Conservation (phyloP, 2,329 filamentous ascomycete species). For the Dendrostoma leiphaemia region DNA sequence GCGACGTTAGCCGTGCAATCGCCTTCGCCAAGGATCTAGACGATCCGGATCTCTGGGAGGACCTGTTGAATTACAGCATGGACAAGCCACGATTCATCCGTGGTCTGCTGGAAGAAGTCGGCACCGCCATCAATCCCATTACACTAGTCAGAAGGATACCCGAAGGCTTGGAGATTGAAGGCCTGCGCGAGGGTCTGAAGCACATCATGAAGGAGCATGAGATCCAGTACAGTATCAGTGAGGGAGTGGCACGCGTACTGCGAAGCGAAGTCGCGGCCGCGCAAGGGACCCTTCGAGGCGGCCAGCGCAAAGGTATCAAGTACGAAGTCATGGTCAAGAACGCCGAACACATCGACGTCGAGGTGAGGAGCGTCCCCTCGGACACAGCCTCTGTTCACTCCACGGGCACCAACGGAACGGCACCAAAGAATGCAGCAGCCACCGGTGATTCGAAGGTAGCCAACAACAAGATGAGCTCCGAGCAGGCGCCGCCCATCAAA, state of each 20-base stretch:
- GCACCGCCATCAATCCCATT: conserved; percentile 90
- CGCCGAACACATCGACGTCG: conserved; percentile 41
- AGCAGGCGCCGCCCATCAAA: conserved; percentile 26
- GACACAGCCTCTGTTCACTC: conserved; percentile 19
- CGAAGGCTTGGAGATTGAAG: conserved; percentile 88
- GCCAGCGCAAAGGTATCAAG: conserved; percentile 82
- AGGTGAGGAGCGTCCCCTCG: conserved; percentile 37
- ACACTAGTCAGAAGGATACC: conserved; percentile 87
- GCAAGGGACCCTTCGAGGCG: conserved; percentile 76
- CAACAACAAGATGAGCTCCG: background rate
- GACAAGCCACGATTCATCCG: conserved; percentile 95
- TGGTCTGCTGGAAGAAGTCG: conserved; percentile 87
- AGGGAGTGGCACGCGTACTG: conserved; percentile 83
- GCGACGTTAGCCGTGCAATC: conserved; percentile 89
- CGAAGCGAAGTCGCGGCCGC: conserved; percentile 82
- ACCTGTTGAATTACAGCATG: conserved; percentile 94
- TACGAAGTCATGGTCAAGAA: conserved; percentile 68
- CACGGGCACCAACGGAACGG: conserved; percentile 6
- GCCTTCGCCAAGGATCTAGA: conserved; percentile 91
- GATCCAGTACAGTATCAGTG: conserved; percentile 88
- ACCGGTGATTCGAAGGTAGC: conserved; percentile 16
- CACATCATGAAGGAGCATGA: conserved; percentile 95
- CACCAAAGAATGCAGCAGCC: conserved; percentile 14
- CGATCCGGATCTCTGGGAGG: conserved; percentile 91
- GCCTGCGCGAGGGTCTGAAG: conserved; percentile 80